These are phyloP conservation scores for Alternaria gaisen DNA, from an alignment of 2,329 filamentous ascomycete genomes.

Conservation along the genomic window DNA sequence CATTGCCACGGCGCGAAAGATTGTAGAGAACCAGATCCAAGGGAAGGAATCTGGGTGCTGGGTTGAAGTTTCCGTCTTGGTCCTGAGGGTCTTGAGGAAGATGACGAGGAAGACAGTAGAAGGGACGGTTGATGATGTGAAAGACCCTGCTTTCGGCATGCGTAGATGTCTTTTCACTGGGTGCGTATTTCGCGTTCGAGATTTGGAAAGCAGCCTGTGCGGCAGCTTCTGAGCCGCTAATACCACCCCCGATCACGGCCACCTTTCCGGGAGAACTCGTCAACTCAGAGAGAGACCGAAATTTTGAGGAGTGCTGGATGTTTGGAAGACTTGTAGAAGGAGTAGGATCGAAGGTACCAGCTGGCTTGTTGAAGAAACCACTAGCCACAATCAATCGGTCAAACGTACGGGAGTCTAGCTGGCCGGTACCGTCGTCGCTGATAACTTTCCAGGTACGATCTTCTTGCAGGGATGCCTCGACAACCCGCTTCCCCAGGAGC, in stretches of 20 bases:
- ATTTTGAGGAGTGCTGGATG: constrained; percentile 42
- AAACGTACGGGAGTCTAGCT: constrained; percentile 55
- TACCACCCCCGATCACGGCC: constrained; percentile 79
- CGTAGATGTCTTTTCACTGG: constrained; percentile 40
- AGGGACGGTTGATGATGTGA: constrained; percentile 73
- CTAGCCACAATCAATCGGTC: constrained; percentile 77
- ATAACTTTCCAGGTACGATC: constrained; percentile 31
- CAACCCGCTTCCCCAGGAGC: constrained; percentile 57
- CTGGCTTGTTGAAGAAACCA: constrained; percentile 71
- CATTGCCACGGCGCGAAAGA: constrained; percentile 66
- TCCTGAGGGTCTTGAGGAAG: constrained; percentile 46
- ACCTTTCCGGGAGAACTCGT: constrained; percentile 63
- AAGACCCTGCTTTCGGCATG: constrained; percentile 65
- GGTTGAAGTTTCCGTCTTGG: constrained; percentile 46
- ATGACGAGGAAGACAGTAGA: constrained; percentile 73
- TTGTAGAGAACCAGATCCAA: constrained; percentile 79
- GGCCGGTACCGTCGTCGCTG: constrained; percentile 24
- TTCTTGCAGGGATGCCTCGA: constrained; percentile 32
- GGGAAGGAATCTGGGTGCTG: constrained; percentile 70
- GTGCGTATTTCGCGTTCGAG: constrained; percentile 68
- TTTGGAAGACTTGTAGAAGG: constrained; percentile 9
- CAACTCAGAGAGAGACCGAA: constrained; percentile 34
- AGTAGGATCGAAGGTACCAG: constrained; percentile 23
- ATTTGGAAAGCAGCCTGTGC: constrained; percentile 75
- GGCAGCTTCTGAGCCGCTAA: constrained; percentile 82